A percentile compares a stretch with the other conserved stretches of the same genome.
phyloP scores from a whole-genome alignment of 805 yeast species.

The Candida pini region DNA sequence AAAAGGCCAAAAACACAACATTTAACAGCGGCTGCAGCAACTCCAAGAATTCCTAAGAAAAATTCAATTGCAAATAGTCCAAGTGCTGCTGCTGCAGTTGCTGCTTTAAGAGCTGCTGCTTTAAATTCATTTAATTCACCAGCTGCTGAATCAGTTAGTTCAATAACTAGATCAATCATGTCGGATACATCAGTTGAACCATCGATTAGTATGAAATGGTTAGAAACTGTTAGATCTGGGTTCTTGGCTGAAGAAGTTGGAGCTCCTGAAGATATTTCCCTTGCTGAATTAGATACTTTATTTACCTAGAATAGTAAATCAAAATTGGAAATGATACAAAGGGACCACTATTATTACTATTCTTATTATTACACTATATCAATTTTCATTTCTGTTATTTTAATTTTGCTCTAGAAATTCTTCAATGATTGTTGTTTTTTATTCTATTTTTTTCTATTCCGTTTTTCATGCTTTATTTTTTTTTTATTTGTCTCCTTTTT shows the following conservation, averaged over 20 bases:
- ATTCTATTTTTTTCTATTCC: too few relatives aligned
- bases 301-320: conserved; percentile 26
- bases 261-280: conserved; percentile 70
- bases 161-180: conserved; percentile 29
- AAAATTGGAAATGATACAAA: too few relatives aligned
- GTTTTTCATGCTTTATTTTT: too few relatives aligned
- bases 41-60: conserved; percentile 69
- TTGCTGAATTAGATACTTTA: conserved; percentile 59
- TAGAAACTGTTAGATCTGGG: conserved; percentile 68
- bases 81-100: conserved; percentile 67
- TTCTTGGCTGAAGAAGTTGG: conserved; percentile 73
- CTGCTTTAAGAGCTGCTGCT: conserved; percentile 67
- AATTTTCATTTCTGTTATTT: too few relatives aligned
- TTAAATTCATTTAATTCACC: conserved; percentile 41
- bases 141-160: conserved; percentile 32
- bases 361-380: too few relatives aligned
- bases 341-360: too few relatives aligned
- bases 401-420: too few relatives aligned
- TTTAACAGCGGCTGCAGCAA: conserved; percentile 76
- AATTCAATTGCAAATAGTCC: conserved; percentile 49
- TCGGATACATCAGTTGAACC: conserved; percentile 30
- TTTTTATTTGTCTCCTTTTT: too few relatives aligned
- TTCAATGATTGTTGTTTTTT: too few relatives aligned
- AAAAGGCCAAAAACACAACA: conserved; percentile 41
- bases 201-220: conserved; percentile 55